phyloP scores from a whole-genome alignment of 257 asterid species.

The Capsicum pubescens region DNA sequence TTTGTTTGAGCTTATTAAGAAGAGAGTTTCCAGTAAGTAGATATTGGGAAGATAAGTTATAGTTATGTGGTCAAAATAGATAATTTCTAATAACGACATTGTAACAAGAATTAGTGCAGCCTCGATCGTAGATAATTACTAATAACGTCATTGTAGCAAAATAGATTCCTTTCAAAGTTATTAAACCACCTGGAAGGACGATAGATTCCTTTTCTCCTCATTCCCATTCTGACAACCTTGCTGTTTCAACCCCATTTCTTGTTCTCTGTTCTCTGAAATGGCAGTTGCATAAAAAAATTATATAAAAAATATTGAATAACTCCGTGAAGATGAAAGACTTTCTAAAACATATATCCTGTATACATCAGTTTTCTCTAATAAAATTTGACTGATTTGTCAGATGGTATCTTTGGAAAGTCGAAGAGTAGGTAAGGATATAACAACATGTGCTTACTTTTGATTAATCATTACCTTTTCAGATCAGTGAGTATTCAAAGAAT shows the following conservation, averaged over 20 bases:
- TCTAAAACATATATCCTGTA: conserved; percentile 2
- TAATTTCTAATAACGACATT: background rate
- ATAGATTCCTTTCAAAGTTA: background rate
- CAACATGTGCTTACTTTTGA: conserved; percentile 27
- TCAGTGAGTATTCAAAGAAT: conserved; percentile 87
- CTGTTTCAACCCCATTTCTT: background rate
- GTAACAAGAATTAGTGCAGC: background rate
- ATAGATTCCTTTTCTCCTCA: background rate
- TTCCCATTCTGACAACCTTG: background rate
- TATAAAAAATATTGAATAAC: background rate
- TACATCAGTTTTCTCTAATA: conserved; percentile 6
- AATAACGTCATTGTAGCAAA: too few species aligned
- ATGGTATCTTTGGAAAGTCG: conserved; percentile 19
- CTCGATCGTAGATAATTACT: background rate
- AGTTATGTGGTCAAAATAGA: background rate
- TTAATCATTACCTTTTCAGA: conserved; percentile 47
- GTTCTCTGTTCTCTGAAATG: conserved; percentile 7
- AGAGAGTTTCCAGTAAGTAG: background rate
- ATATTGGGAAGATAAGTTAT: background rate
- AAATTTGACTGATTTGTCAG: background rate
- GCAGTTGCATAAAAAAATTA: background rate
- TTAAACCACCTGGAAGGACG: background rate
- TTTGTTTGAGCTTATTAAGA: background rate
- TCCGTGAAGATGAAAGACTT: background rate
- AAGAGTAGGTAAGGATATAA: conserved; percentile 11